Evolutionary conservation across 495 filamentous ascomycete species (phyloP), one percentile per base, ranked within the genome.

Genomic region (Penicillium riverlandense): DNA sequence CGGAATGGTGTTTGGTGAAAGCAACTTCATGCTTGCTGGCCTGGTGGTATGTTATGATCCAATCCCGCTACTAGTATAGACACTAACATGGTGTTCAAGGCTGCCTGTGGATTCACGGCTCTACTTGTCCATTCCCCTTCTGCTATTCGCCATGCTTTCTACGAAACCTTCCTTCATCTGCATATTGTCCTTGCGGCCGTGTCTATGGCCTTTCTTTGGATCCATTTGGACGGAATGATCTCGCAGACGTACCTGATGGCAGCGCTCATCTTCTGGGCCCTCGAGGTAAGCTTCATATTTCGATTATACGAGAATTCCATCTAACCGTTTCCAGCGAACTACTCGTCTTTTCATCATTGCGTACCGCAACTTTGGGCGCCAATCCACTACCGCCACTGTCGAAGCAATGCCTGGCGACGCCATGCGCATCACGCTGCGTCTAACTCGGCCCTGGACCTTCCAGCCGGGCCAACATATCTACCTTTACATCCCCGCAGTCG

Each of bases 71-170:
- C 12, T 3, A 16, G 15, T 16, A n/a, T 29, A 28, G 39, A 40
- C 7, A 47, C 49, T 58, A 13, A 59, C 42, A 29, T 38, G 16
- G 16, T 13, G 47, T 7, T 7, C 11, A 37, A 77, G 74, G 66
- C 62, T 37, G 57, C 65, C 8, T 48, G 43, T 35, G 77, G 71
- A 7, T 75, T 77, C 11, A 56, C 78, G 11, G 76, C 75, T 11
- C 65, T 90, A 45, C 54, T 89, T 29, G 47, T 84, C 22, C 75
- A 78, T 37, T 84, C 90, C 27, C 69, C 83, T 10, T 87, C 87
- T 1, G 77, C 86, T 4, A 53, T 98, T 35, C 80, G 92, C 31
- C 91, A 96, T 62, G 90, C 91, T 12, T 96, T 95, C 65, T 97
- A 98, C 63, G 94, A 97, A 65, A 87, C 84, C 0, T 98, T 97